phyloP scores from a whole-genome alignment of 2,329 filamentous ascomycete genomes.

The Cladophialophora chaetospira region DNA sequence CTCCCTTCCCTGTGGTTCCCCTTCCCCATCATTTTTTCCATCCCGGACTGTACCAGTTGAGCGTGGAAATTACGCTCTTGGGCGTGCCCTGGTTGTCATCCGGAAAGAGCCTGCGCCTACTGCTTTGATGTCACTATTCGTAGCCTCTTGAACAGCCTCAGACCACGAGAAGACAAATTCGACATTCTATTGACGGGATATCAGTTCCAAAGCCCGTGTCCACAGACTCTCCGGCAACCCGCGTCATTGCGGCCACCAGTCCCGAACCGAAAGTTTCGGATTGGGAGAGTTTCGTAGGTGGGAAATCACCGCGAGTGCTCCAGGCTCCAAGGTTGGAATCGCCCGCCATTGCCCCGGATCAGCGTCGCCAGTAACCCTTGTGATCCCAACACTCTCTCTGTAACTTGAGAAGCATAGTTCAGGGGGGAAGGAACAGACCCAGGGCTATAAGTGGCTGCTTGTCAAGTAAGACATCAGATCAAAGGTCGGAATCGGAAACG shows the following conservation, averaged over 20 bases:
- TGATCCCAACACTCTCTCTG: too few species aligned
- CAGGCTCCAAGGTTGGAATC: not conserved
- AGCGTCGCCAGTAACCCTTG: not conserved
- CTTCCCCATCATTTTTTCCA: slow-evolving; percentile 6
- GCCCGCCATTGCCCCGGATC: slow-evolving; percentile 2
- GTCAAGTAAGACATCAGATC: not conserved
- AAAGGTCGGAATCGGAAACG: not conserved
- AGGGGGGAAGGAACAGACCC: not conserved
- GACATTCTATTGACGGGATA: not conserved
- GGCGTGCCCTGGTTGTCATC: not conserved
- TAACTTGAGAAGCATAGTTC: not conserved
- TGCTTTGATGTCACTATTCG: too few species aligned
- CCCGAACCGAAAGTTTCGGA: slow-evolving; percentile 1
- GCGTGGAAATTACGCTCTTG: not conserved
- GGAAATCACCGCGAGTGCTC: too few species aligned
- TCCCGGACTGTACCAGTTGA: not conserved
- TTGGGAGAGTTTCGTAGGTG: not conserved
- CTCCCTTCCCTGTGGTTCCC: not conserved
- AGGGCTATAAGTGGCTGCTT: not conserved
- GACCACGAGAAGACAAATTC: too few species aligned
- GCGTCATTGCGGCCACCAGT: not conserved
- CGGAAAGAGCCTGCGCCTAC: too few species aligned
- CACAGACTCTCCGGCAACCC: not conserved
- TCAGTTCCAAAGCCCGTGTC: not conserved
- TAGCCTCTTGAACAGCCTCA: too few species aligned